These are phyloP conservation scores for Eucalyptus leucophloia DNA, from an alignment of 345 rosid species.

Conservation along the genomic window DNA sequence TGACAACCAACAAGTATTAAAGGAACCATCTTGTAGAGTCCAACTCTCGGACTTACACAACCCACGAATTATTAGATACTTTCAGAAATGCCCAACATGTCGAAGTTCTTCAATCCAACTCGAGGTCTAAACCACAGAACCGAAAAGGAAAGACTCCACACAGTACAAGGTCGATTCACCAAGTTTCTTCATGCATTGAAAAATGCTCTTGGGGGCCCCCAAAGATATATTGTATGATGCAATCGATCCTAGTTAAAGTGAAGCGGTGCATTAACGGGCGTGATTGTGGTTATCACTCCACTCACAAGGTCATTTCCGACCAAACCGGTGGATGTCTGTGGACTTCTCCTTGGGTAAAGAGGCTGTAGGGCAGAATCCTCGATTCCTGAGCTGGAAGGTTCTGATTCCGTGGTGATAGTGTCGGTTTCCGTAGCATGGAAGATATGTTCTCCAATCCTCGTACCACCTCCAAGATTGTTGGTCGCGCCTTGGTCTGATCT, in stretches of 20 bases:
- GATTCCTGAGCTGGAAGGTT: background rate
- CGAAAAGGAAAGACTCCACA: background rate
- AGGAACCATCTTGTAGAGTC: background rate
- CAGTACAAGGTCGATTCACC: background rate
- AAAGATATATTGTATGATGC: background rate
- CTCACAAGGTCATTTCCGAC: slow-evolving; percentile 85
- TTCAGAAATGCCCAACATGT: background rate
- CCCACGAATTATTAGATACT: background rate
- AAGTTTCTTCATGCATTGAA: background rate
- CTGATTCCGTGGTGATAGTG: slow-evolving; percentile 3
- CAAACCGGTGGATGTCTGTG: slow-evolving; percentile 31
- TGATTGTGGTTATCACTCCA: slow-evolving; percentile 54
- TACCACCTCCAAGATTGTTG: slow-evolving; percentile 86
- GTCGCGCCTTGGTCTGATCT: slow-evolving; percentile 60
- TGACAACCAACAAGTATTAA: too few relatives aligned
- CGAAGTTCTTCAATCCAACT: background rate
- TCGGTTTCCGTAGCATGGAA: slow-evolving; percentile 41
- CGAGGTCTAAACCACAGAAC: background rate
- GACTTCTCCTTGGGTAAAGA: slow-evolving; percentile 26
- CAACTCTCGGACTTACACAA: background rate
- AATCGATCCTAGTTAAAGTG: background rate
- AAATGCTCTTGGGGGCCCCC: background rate
- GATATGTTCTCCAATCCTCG: slow-evolving; percentile 75
- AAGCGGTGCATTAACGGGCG: slow-evolving; percentile 2
- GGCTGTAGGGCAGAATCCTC: slow-evolving; percentile 24